These are phyloP conservation scores for Mycena indigotica DNA, from an alignment of 768 basidiomycete species.

Conservation along the genomic window DNA sequence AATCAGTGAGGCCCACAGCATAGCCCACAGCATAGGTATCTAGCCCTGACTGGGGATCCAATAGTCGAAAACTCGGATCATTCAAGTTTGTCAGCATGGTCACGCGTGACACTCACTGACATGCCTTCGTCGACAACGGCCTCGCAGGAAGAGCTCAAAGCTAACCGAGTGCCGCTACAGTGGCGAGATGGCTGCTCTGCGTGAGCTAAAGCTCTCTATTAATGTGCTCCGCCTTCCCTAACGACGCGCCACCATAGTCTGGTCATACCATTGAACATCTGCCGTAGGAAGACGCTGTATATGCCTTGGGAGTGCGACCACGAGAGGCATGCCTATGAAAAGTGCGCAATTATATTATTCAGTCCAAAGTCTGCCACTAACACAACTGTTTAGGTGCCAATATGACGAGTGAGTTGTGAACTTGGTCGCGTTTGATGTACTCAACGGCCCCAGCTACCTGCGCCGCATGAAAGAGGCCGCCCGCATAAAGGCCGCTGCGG, in stretches of 20 bases:
- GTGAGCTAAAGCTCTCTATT: constrained; percentile 49
- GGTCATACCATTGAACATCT: constrained; percentile 84
- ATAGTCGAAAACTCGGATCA: too few species aligned
- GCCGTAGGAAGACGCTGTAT: constrained; percentile 76
- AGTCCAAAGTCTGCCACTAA: background rate
- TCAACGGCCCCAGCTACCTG: constrained; percentile 59
- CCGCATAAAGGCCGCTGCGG: constrained; percentile 59
- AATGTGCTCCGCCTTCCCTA: background rate
- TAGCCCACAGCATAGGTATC: too few species aligned
- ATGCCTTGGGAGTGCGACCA: constrained; percentile 94
- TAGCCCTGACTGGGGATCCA: too few species aligned
- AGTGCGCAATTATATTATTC: constrained; percentile 52
- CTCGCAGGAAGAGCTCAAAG: constrained; percentile 81
- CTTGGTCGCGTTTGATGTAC: constrained; percentile 2
- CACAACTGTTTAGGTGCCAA: constrained; percentile 66
- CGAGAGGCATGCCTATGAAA: constrained; percentile 83
- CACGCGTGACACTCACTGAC: background rate
- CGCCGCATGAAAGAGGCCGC: constrained; percentile 85
- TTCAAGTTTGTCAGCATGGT: too few species aligned
- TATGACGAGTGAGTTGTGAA: constrained; percentile 80
- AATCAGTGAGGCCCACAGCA: too few species aligned
- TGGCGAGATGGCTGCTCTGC: constrained; percentile 93
- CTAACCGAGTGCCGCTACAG: constrained; percentile 69
- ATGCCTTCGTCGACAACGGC: constrained; percentile 81
- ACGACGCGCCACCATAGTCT: constrained; percentile 50